Evolutionary conservation across 768 basidiomycete species (phyloP), one percentile per base, ranked within the genome.

Genomic region (Rhizopogon sp.): DNA sequence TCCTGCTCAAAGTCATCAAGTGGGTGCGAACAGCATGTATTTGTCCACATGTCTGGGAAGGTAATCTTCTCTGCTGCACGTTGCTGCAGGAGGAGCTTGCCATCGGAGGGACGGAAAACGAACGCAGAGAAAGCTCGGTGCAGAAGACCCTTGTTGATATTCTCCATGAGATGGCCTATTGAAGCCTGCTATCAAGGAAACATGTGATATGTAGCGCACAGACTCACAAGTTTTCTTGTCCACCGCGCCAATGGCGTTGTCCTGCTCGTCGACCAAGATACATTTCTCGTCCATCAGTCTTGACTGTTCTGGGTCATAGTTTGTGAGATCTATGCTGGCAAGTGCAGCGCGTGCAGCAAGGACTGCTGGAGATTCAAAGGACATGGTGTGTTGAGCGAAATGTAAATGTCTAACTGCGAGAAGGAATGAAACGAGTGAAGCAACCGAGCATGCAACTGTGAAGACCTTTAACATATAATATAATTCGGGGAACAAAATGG

Each of bases 1-100:
- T 93, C 88, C 60, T 83, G 80, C 58, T 87, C 88, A 60, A 93
- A 91, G 72, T 98, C 97, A 62, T 91, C 86, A 49, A 99, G 78
- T 16, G 96, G 96, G 67, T 99, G 96, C 22, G 92, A 94, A 74
- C 96, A 99, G 70, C 97, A 99, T 7, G 97, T 98, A 72, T 99
- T 99, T 33, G 97, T 99, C 97, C 97, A 99, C 94, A 98, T 94
- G 63, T 91, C 81, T 5, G 97, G 97, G 76, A 99, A 99, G 6
- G 97, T 99, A 67, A 99, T 99, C 78, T 99, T 99, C 75, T 96
- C 94, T n/a, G 86, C 78, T 17, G 97, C 97, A 39, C 97, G 84
- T 70, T 93, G 93, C 69, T 99, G 97, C 43, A 99, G 80, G 28
- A 99, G 78, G 16, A 99, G 80, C 70, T 87, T 90, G 44, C 97